Base-by-base conservation (phyloP, 2,329 filamentous ascomycete species). In the Fusarium sp. region DNA sequence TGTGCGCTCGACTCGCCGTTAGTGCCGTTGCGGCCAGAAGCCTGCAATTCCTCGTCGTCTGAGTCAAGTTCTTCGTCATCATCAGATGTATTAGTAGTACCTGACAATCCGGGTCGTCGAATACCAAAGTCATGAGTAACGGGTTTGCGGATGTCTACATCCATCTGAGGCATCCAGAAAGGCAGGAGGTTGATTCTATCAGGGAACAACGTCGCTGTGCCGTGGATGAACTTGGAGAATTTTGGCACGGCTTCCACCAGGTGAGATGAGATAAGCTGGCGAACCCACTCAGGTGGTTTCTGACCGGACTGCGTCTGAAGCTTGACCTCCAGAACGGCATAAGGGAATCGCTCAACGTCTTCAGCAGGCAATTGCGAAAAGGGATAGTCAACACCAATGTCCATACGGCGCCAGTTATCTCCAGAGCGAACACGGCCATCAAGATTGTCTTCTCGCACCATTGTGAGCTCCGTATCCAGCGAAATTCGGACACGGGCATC, bases 151-250 rank as follows among this genome's bases (percentile, higher is more conserved):
- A 99, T 99, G 79, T 99, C 96, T 29, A 97, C 91, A 74, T 97
- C 92, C 96, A 99, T 99, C 83, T 99, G 96, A 2, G 96, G 96
- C 86, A 95, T 93, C 96, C 96, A 99, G 86, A 94, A 99, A 1
- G 96, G 96, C 10, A 99, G 86, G 17, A 99, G 87, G 52, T 98
- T 86, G 81, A 99, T 99, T 61, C 93, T 90, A 47, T 91, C 88
- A 0, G 95, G 95, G 81, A 98, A 97, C 49, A 99, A 84, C 15
- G 90, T 93, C 14, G 95, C 95, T 4, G 92, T 94, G 65, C 96
- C 96, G 81, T 99, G 96, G 65, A 99, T 98, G 81, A 98, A 99
- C 84, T 99, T 99, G 79, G 94, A 98, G 83, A 98, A 99, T 80
- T 99, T 99, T 70, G 96, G 96, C 5, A 99, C 95, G n/a, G 96